Conservation (phyloP, 1,284 basidiomycete genomes). For the Lentinula novae-zelandiae region DNA sequence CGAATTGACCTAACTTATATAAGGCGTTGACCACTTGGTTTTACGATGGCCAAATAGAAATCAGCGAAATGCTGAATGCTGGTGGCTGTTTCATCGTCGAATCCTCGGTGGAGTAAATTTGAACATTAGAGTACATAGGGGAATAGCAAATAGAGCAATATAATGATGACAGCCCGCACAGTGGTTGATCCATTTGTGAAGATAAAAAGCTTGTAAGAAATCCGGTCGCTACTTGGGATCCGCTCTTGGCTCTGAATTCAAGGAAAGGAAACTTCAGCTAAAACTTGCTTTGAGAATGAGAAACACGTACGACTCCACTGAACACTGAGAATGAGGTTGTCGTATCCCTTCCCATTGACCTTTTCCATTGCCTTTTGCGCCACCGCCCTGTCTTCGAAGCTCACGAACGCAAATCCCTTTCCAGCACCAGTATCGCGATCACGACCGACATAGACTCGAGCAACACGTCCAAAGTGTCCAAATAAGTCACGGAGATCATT, state of each 20-base stretch:
- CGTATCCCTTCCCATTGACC: constrained; percentile 90
- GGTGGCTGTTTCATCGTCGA: constrained; percentile 5
- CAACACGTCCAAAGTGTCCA: constrained; percentile 78
- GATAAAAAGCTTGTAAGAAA: neutral
- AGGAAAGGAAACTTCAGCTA: neutral
- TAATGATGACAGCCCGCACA: neutral
- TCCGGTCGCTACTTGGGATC: constrained; percentile 3
- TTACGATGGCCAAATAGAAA: constrained; percentile 40
- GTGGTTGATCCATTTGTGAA: neutral
- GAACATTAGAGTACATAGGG: neutral
- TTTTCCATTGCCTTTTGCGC: constrained; percentile 92
- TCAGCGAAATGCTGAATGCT: constrained; percentile 8
- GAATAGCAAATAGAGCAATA: neutral
- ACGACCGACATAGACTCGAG: constrained; percentile 90
- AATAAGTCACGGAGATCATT: constrained; percentile 94
- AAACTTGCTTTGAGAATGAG: neutral
- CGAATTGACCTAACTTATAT: neutral
- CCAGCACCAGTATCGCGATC: constrained; percentile 94
- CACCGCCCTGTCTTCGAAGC: constrained; percentile 79
- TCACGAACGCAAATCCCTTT: constrained; percentile 96
- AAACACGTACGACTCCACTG: constrained; percentile 78
- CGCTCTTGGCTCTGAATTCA: constrained; percentile 8
- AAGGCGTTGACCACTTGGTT: constrained; percentile 54
- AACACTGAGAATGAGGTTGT: constrained; percentile 84
- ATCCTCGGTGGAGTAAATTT: neutral